A percentile compares a stretch with the other conserved stretches of the same genome.
These are phyloP conservation scores for Fusarium cyanostomum DNA, from an alignment of 2,329 filamentous ascomycete species.

Conservation along the genomic window DNA sequence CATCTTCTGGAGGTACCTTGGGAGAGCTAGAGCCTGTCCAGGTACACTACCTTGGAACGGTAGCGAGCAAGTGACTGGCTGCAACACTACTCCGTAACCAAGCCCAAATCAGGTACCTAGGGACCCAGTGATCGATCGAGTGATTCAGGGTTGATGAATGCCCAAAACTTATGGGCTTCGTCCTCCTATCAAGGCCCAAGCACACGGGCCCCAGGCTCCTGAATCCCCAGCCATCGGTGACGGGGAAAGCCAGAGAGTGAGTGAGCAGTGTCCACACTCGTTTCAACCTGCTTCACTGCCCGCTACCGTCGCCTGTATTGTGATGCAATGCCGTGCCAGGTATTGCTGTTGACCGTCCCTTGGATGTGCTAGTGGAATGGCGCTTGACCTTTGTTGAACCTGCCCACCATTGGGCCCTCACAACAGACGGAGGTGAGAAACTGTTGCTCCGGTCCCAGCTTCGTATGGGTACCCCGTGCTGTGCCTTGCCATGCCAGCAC, in stretches of 20 bases:
- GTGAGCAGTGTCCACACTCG: constrained; percentile 39
- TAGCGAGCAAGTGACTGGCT: constrained; percentile 26
- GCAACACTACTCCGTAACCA: constrained; percentile 22
- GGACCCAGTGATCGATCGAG: constrained; percentile 38
- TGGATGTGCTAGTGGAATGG: constrained; percentile 15
- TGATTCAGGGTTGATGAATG: constrained; percentile 38
- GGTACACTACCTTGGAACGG: constrained; percentile 2
- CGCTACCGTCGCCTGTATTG: constrained; percentile 20
- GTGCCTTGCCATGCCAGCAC: not conserved
- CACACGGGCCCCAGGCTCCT: constrained; percentile 25
- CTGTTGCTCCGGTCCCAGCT: not conserved
- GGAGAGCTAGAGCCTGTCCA: not conserved
- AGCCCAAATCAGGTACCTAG: constrained; percentile 31
- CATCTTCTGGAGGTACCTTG: constrained; percentile 19
- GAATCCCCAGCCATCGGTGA: constrained; percentile 9
- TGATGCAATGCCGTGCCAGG: constrained; percentile 34
- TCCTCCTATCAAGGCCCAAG: constrained; percentile 36
- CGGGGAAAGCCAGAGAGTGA: constrained; percentile 14
- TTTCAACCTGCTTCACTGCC: constrained; percentile 34
- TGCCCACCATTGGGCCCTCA: not conserved
- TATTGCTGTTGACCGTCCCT: constrained; percentile 13
- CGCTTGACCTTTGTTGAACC: constrained; percentile 20
- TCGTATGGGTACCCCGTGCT: not conserved
- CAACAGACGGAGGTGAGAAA: constrained; percentile 4
- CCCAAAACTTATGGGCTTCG: constrained; percentile 34